Base-by-base conservation (phyloP, 1,139 yeast species). In the Eremothecium cymbalariae region DNA sequence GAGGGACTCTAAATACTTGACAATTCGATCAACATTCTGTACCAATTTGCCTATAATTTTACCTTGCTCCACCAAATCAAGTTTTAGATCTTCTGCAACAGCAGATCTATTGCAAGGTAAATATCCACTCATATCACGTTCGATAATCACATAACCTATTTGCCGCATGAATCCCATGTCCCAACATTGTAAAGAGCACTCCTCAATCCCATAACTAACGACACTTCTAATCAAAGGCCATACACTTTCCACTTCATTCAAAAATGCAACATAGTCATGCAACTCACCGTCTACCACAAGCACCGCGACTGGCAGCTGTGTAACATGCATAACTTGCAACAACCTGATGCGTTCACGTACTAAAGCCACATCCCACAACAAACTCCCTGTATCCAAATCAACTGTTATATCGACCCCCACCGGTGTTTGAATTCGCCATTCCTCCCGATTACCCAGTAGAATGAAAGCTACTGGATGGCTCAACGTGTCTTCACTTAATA, bases 1-100 rank as follows among this genome's bases (percentile, higher is more conserved):
- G 9, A 34, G 29, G 13, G 16, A 20, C n/a, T 43, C 35, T 23
- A 50, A 34, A 35, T 51, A 46, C 4, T 25, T 22, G 9, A 46
- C 34, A 19, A 53, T 48, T 6, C 31, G 37, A 31, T 45, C 45
- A 7, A 53, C 36, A 25, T 44, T 33, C 20, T 34, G 40, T 4
- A 42, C 35, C 6, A 54, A 23, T 13, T 39, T 37, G 2, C 32
- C 34, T 4, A 38, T 29, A 14, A 44, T 28, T 17, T 39, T 36
- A 16, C 17, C 18, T 23, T 45, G 45, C 25, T 41, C 36, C 26
- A 33, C 32, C 8, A 34, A 24, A 14, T 17, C 21, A 11, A 26
- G 15, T 6, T 8, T 14, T 12, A 22, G 16, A 14, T 31, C 38
- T 7, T 27, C 15, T 4, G 17, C 14, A 11, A 19, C 26, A 16